Conservation (phyloP, 768 basidiomycete genomes). For the Suillus brevipes region DNA sequence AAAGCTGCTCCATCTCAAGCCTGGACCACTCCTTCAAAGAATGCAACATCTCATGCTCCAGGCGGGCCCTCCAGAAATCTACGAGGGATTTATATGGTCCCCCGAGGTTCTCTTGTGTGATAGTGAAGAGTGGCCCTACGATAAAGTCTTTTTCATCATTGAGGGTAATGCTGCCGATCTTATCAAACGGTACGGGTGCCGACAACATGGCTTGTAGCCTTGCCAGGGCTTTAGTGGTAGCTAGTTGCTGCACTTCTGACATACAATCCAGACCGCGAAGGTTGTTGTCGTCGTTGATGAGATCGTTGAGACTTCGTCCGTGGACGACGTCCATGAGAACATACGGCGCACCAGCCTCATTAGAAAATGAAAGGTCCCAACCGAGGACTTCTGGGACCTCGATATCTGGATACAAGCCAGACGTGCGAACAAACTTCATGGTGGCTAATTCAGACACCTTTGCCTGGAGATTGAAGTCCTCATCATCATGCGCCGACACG, state of each 20-base stretch:
- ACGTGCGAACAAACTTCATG: not conserved
- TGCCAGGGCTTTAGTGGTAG: not conserved
- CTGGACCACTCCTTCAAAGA: not conserved
- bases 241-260: not conserved
- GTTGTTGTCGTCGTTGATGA: not conserved
- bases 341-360: not conserved
- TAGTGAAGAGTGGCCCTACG: not conserved
- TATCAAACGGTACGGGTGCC: not conserved
- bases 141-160: not conserved
- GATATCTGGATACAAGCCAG: not conserved
- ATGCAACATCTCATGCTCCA: not conserved
- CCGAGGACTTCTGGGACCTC: not conserved
- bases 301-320: not conserved
- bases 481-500: not conserved
- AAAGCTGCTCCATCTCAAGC: not conserved
- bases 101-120: not conserved
- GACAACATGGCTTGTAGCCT: not conserved
- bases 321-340: conserved; percentile 1
- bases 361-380: not conserved
- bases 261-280: not conserved
- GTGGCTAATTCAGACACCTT: not conserved
- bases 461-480: not conserved
- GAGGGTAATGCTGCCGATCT: not conserved
- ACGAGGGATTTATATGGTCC: not conserved
- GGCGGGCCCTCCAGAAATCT: not conserved